A percentile compares a stretch with the other conserved stretches of the same genome.
Conservation (phyloP, 2,329 filamentous ascomycete genomes). For the Chalaropsis ovoidea region DNA sequence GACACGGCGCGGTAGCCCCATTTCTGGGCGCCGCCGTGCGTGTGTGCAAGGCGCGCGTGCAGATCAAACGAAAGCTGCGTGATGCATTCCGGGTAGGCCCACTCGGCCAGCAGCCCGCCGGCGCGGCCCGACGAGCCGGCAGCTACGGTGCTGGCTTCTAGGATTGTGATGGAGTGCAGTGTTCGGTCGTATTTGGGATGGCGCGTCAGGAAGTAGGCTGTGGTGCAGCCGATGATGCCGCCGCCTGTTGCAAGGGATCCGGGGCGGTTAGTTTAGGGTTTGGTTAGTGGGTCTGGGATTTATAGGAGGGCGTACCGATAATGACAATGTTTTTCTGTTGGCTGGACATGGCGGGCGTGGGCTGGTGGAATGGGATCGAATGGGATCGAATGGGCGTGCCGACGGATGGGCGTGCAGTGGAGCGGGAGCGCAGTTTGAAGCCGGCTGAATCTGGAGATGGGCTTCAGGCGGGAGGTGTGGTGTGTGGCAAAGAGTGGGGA, state of each 20-base stretch:
- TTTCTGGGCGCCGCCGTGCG: constrained; percentile 63
- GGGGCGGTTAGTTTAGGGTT: background rate
- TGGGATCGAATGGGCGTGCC: background rate
- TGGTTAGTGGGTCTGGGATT: constrained; percentile 20
- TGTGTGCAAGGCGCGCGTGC: constrained; percentile 71
- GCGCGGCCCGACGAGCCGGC: constrained; percentile 93
- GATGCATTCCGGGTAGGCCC: constrained; percentile 79
- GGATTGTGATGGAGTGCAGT: constrained; percentile 67
- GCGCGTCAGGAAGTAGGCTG: constrained; percentile 81
- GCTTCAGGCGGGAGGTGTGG: background rate
- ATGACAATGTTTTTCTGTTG: constrained; percentile 41
- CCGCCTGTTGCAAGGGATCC: constrained; percentile 48
- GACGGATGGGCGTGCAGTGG: background rate
- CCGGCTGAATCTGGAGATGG: background rate
- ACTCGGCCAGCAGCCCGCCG: constrained; percentile 77
- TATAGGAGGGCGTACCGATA: constrained; percentile 34
- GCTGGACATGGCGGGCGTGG: background rate
- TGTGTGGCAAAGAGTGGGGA: background rate
- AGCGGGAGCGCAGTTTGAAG: too few species aligned
- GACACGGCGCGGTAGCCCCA: constrained; percentile 82
- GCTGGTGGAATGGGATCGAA: background rate
- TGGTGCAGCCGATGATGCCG: constrained; percentile 84
- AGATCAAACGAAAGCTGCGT: constrained; percentile 78
- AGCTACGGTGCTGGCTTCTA: constrained; percentile 79
- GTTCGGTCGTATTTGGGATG: constrained; percentile 69